Percentiles rank a stretch among this genome's conserved stretches.
phyloP scores from a whole-genome alignment of 306 rosid genomes.

The Casuarina glauca region DNA sequence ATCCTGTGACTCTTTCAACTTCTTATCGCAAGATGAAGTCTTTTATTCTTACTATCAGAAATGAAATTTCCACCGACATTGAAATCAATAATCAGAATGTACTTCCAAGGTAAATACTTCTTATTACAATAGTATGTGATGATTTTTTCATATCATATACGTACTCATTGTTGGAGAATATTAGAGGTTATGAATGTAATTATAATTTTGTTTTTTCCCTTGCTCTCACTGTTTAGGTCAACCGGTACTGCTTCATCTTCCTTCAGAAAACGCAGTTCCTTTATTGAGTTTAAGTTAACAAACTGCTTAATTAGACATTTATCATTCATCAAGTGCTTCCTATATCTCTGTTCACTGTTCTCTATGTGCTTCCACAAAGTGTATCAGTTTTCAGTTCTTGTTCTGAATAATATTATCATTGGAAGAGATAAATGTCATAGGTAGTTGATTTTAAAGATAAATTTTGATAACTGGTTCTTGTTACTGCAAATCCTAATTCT shows the following conservation, averaged over 20 bases:
- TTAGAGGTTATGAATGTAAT: neutral
- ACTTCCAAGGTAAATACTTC: slow-evolving; percentile 38
- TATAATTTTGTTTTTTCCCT: neutral
- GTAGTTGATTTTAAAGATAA: neutral
- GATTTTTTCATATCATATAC: neutral
- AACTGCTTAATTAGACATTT: too few species aligned
- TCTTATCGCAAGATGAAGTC: slow-evolving; percentile 36
- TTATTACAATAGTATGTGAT: neutral
- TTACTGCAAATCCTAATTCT: neutral
- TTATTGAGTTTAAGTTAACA: too few species aligned
- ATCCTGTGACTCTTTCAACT: slow-evolving; percentile 9
- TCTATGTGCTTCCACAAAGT: too few species aligned
- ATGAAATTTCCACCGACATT: slow-evolving; percentile 39
- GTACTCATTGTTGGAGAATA: neutral
- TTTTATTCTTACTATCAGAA: slow-evolving; percentile 26
- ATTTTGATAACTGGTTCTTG: neutral
- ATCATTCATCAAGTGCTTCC: too few species aligned
- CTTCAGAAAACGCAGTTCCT: too few species aligned
- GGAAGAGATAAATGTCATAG: too few species aligned
- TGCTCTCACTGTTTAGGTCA: neutral
- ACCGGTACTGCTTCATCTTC: too few species aligned
- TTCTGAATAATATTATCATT: too few species aligned
- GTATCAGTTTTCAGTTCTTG: too few species aligned
- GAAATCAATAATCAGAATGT: slow-evolving; percentile 33
- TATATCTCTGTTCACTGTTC: too few species aligned